These are phyloP conservation scores for Brassica carinata DNA, from an alignment of 345 rosid species.

Conservation along the genomic window DNA sequence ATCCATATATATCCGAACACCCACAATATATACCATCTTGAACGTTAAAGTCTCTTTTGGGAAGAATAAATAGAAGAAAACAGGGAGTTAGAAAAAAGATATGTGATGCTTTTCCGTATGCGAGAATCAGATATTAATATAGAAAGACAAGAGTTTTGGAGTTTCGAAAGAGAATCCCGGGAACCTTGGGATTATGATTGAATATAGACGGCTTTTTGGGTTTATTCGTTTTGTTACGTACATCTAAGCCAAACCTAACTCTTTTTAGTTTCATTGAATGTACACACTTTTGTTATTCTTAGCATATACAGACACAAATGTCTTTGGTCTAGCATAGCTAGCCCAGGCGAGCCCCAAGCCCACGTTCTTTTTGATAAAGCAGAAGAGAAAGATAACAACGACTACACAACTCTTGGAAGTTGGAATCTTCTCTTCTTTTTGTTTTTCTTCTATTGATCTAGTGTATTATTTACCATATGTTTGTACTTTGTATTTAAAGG, in stretches of 20 bases:
- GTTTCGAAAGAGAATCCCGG: neutral
- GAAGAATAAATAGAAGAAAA: neutral
- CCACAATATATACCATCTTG: constrained; percentile 91
- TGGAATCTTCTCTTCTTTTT: neutral
- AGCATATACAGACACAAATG: neutral
- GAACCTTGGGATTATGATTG: neutral
- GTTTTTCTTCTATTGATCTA: neutral
- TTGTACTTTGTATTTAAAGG: neutral
- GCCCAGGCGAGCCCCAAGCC: constrained; percentile 2
- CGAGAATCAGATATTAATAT: constrained; percentile 11
- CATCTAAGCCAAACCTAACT: neutral
- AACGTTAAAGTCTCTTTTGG: neutral
- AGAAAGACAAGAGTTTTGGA: neutral
- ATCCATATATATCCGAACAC: constrained; percentile 94
- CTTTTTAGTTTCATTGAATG: constrained; percentile 14
- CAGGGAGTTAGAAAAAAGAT: neutral
- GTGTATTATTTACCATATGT: neutral
- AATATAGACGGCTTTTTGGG: neutral
- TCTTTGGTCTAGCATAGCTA: neutral
- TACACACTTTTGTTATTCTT: neutral
- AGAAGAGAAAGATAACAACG: neutral
- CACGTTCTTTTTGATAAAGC: neutral
- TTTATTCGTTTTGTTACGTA: neutral
- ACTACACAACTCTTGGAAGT: neutral
- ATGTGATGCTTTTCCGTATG: constrained; percentile 5